Evolutionary conservation across 257 asterid species (phyloP).

Genomic region (Nyctanthes arbortristis): DNA sequence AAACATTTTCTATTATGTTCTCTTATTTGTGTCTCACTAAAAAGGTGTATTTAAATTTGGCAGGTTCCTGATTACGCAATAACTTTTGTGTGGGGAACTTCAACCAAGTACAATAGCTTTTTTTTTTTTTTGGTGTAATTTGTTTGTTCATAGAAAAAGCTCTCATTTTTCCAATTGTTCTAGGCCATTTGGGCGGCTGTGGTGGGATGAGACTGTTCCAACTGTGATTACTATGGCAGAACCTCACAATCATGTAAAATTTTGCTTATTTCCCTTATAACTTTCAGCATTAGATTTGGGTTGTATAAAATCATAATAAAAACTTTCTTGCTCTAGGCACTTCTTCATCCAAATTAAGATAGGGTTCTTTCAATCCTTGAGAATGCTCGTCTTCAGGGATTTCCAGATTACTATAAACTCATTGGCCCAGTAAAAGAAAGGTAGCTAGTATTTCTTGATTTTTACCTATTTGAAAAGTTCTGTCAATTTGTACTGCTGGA

Average conservation of each 20-base stretch:
- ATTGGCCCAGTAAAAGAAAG: slow-evolving; percentile 74
- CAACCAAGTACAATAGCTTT: slow-evolving; percentile 52
- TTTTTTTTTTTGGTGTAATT: not conserved
- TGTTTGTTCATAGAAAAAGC: not conserved
- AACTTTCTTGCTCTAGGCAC: slow-evolving; percentile 32
- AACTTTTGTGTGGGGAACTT: slow-evolving; percentile 54
- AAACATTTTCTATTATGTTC: too few relatives aligned
- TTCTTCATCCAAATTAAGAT: slow-evolving; percentile 67
- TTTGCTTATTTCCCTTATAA: not conserved
- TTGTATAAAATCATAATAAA: not conserved
- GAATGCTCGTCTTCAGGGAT: slow-evolving; percentile 90
- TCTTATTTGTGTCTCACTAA: not conserved
- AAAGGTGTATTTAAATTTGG: not conserved
- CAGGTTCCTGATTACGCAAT: slow-evolving; percentile 95
- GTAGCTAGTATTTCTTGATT: slow-evolving; percentile 25
- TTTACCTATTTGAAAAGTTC: not conserved
- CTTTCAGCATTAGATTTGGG: not conserved
- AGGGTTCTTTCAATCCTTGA: slow-evolving; percentile 85
- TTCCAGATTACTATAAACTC: slow-evolving; percentile 73
- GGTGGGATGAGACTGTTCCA: slow-evolving; percentile 95
- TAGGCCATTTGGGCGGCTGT: slow-evolving; percentile 90
- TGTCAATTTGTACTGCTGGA: too few relatives aligned
- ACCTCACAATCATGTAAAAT: slow-evolving; percentile 77
- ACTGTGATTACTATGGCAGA: slow-evolving; percentile 89
- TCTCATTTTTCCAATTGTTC: not conserved